Percentiles rank a stretch among this genome's conserved stretches.
Evolutionary conservation across 2,329 filamentous ascomycete species (phyloP).

Genomic region (Fusarium subglutinans): DNA sequence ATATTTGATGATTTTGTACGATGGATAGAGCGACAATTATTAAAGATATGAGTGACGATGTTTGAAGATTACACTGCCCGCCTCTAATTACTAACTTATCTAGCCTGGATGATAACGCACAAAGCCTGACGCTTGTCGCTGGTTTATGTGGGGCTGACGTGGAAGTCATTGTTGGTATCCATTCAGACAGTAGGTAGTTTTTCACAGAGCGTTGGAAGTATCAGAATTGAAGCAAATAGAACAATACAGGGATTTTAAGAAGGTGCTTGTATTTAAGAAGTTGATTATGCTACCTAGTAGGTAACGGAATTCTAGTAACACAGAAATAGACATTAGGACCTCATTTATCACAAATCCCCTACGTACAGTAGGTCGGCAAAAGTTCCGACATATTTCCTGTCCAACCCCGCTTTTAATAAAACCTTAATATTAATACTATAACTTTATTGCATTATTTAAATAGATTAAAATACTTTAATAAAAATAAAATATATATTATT

Average conservation of each 20-base stretch:
- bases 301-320: not conserved
- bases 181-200: not conserved
- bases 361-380: too few species aligned
- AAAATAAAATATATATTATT: too few species aligned
- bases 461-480: too few species aligned
- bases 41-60: constrained; percentile 13
- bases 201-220: not conserved
- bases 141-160: constrained; percentile 5
- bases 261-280: not conserved
- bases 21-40: constrained; percentile 30
- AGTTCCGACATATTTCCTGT: too few species aligned
- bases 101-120: not conserved
- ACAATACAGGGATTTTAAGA: not conserved
- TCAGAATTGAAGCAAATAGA: not conserved
- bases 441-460: too few species aligned
- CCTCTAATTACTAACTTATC: not conserved
- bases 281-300: not conserved
- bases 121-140: constrained; percentile 3
- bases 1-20: constrained; percentile 12
- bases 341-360: not conserved
- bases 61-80: not conserved
- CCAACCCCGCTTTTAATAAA: too few species aligned
- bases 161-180: not conserved
- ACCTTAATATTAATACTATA: too few species aligned
- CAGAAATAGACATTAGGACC: not conserved